These are phyloP conservation scores for Apiospora saccharicola DNA, from an alignment of 2,329 filamentous ascomycete genomes.

Conservation along the genomic window DNA sequence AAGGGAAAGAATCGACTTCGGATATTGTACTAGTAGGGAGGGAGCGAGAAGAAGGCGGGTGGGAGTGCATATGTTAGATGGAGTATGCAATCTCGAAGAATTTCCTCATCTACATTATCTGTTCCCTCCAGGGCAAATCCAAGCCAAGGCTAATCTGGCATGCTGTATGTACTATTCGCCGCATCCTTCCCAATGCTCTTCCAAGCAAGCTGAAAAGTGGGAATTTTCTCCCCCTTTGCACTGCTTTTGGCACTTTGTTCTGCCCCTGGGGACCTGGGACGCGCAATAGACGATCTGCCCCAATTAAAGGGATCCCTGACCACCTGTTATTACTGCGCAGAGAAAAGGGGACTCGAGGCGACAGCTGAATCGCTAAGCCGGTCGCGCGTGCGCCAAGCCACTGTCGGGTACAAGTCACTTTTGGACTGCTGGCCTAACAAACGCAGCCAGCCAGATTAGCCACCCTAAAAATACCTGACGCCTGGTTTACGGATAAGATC, in stretches of 20 bases:
- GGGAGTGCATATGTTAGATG: slow-evolving; percentile 20
- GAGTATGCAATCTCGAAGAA: slow-evolving; percentile 34
- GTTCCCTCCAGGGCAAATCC: slow-evolving; percentile 14
- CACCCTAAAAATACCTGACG: too few species aligned
- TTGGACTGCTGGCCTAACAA: neutral
- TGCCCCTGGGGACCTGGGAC: neutral
- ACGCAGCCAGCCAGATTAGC: neutral
- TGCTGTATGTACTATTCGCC: slow-evolving; percentile 1
- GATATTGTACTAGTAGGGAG: neutral
- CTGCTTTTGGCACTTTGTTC: neutral
- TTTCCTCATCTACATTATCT: slow-evolving; percentile 32
- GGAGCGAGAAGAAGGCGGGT: slow-evolving; percentile 28
- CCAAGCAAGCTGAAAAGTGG: slow-evolving; percentile 4
- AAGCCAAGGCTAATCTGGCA: slow-evolving; percentile 13
- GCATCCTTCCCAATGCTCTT: neutral
- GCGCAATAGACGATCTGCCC: slow-evolving; percentile 4
- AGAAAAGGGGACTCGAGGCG: neutral
- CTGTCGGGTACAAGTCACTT: neutral
- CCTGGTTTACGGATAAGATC: too few species aligned
- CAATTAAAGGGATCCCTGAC: slow-evolving; percentile 8
- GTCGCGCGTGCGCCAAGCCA: neutral
- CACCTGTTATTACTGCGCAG: slow-evolving; percentile 11
- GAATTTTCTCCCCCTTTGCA: neutral
- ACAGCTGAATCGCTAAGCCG: slow-evolving; percentile 1
- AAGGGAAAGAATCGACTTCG: slow-evolving; percentile 18